These are phyloP conservation scores for Mediolabrus comicus DNA, from an alignment of 108 stramenopile species.

Conservation along the genomic window DNA sequence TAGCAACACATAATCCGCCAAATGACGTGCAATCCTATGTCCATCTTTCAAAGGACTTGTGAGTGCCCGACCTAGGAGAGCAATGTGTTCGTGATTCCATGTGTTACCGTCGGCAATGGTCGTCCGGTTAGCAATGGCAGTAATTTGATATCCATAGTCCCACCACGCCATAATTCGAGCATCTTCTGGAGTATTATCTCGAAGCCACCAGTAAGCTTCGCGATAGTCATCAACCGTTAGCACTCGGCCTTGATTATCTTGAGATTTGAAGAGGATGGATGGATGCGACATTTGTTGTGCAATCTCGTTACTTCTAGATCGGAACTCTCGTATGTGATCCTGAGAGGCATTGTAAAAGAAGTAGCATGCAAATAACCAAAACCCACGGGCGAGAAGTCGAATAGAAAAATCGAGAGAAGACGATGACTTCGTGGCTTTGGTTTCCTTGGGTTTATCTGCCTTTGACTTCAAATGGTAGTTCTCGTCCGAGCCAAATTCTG, in stretches of 20 bases:
- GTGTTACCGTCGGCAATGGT: slow-evolving; percentile 99
- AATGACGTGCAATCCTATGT: slow-evolving; percentile 90
- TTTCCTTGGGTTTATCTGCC: slow-evolving; percentile 3
- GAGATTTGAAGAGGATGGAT: slow-evolving; percentile 89
- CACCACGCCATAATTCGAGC: slow-evolving; percentile 98
- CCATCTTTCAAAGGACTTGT: slow-evolving; percentile 92
- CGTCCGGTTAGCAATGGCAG: slow-evolving; percentile 95
- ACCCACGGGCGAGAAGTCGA: slow-evolving; percentile 1
- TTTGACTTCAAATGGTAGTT: background rate
- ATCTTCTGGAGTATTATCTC: slow-evolving; percentile 96
- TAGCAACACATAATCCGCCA: slow-evolving; percentile 96
- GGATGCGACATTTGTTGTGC: slow-evolving; percentile 78
- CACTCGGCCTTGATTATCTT: slow-evolving; percentile 51
- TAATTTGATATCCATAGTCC: slow-evolving; percentile 96
- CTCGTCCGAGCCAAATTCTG: background rate
- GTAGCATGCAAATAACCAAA: slow-evolving; percentile 31
- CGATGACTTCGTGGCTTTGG: slow-evolving; percentile 8
- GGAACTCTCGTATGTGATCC: slow-evolving; percentile 52
- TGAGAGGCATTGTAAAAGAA: slow-evolving; percentile 27
- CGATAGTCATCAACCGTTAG: slow-evolving; percentile 96
- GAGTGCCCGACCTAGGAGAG: slow-evolving; percentile 89
- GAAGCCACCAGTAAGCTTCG: slow-evolving; percentile 97
- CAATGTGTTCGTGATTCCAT: slow-evolving; percentile 99
- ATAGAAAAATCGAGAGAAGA: slow-evolving; percentile 10
- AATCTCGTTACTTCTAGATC: slow-evolving; percentile 50